Conservation (phyloP, 2,329 filamentous ascomycete genomes). For the Fusarium subtropicale region DNA sequence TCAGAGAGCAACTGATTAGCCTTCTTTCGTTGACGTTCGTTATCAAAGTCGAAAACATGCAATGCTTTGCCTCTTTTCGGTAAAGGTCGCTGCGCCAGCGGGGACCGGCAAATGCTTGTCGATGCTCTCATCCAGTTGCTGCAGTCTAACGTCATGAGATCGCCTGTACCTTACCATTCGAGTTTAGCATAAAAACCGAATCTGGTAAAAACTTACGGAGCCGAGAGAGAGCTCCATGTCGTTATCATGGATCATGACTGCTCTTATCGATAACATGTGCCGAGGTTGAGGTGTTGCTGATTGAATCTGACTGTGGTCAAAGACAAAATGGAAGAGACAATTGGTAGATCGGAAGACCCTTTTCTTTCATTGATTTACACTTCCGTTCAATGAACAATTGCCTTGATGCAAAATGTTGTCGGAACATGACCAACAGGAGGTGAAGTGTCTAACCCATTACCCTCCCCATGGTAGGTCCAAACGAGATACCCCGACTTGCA, state of each 20-base stretch:
- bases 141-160: conserved; percentile 18
- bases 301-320: neutral
- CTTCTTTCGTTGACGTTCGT: neutral
- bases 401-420: neutral
- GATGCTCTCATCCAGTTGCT: conserved; percentile 7
- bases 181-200: conserved; percentile 10
- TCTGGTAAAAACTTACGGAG: conserved; percentile 12
- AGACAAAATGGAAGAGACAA: neutral
- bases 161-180: conserved; percentile 31
- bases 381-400: neutral
- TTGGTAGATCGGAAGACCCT: neutral
- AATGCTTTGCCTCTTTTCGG: conserved; percentile 36
- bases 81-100: conserved; percentile 19
- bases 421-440: neutral
- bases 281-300: neutral
- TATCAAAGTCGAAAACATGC: conserved; percentile 5
- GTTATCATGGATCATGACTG: conserved; percentile 23
- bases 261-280: conserved; percentile 31
- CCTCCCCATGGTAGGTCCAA: neutral
- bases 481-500: too few species aligned
- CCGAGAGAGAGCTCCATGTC: neutral
- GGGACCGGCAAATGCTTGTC: conserved; percentile 20
- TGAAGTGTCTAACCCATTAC: neutral
- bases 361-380: neutral
- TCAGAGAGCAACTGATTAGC: conserved; percentile 27